Evolutionary conservation across 306 rosid species (phyloP).

Genomic region (Crotalaria pallida): DNA sequence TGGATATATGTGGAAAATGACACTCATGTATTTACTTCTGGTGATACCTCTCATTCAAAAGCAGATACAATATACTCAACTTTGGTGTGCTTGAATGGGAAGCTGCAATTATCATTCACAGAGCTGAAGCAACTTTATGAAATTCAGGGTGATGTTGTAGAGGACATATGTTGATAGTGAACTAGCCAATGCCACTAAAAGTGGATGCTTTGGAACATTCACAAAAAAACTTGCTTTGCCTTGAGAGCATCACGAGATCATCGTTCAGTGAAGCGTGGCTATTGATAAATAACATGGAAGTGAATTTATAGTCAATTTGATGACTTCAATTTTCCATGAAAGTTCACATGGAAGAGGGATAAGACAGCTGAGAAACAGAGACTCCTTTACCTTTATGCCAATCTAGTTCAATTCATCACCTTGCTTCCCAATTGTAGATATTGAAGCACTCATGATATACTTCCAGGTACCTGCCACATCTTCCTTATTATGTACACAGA

Average conservation of each 20-base stretch:
- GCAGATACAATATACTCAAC: conserved; percentile 47
- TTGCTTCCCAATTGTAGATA: background rate
- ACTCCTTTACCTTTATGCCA: background rate
- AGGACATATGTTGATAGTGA: conserved; percentile 14
- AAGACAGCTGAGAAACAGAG: background rate
- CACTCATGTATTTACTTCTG: conserved; percentile 61
- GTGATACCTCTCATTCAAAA: conserved; percentile 49
- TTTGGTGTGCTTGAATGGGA: conserved; percentile 42
- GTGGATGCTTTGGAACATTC: conserved; percentile 9
- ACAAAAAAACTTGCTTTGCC: background rate
- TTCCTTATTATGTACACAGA: background rate
- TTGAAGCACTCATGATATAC: background rate
- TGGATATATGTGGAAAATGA: conserved; percentile 64
- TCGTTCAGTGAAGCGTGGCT: conserved; percentile 14
- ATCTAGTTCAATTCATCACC: background rate
- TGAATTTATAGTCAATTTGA: background rate
- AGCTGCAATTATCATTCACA: conserved; percentile 24
- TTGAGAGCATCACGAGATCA: background rate
- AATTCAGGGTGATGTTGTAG: conserved; percentile 13
- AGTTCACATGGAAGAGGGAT: background rate
- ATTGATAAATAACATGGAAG: conserved; percentile 4
- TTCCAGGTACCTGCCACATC: conserved; percentile 1
- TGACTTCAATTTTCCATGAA: background rate
- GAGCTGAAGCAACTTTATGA: conserved; percentile 35
- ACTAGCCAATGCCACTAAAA: conserved; percentile 14